Conservation (phyloP, 441 rosid genomes). For the Isatis lusitanica region DNA sequence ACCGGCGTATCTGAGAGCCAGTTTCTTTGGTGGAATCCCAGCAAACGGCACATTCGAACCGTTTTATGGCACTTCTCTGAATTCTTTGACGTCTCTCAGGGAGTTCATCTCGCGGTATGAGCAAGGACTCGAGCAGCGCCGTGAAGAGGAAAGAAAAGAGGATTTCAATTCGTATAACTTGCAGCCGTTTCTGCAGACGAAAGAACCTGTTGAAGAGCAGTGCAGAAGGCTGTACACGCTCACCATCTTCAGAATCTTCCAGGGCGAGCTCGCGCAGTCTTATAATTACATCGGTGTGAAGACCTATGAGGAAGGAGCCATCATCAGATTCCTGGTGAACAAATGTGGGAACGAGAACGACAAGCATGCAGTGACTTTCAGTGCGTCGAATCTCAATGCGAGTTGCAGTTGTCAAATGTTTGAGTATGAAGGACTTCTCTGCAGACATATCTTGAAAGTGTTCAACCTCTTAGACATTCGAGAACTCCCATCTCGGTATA, state of each 20-base stretch:
- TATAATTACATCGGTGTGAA: constrained; percentile 60
- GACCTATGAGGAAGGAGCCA: constrained; percentile 70
- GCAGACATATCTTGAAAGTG: constrained; percentile 73
- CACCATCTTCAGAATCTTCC: constrained; percentile 65
- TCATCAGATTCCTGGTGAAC: constrained; percentile 61
- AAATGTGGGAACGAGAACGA: constrained; percentile 71
- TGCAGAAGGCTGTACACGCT: constrained; percentile 74
- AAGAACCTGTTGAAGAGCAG: constrained; percentile 79
- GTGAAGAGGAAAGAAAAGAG: constrained; percentile 81
- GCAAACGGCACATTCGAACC: constrained; percentile 52
- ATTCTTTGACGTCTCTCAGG: constrained; percentile 51
- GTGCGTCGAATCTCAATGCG: constrained; percentile 54
- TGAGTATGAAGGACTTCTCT: constrained; percentile 79
- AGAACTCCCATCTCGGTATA: constrained; percentile 71
- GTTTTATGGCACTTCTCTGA: constrained; percentile 56
- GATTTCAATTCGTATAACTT: constrained; percentile 67
- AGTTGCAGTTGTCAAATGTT: constrained; percentile 89
- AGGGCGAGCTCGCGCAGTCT: constrained; percentile 67
- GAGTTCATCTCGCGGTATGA: constrained; percentile 69
- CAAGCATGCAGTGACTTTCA: constrained; percentile 65
- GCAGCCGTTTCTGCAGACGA: constrained; percentile 66
- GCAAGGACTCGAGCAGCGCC: constrained; percentile 64
- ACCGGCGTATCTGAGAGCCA: constrained; percentile 63
- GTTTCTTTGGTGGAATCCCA: constrained; percentile 83
- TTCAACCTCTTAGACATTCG: constrained; percentile 61